Percentiles rank a stretch among this genome's conserved stretches.
These are phyloP conservation scores for Ceratocystiopsis minuta DNA, from an alignment of 2,329 filamentous ascomycete species.

Conservation along the genomic window DNA sequence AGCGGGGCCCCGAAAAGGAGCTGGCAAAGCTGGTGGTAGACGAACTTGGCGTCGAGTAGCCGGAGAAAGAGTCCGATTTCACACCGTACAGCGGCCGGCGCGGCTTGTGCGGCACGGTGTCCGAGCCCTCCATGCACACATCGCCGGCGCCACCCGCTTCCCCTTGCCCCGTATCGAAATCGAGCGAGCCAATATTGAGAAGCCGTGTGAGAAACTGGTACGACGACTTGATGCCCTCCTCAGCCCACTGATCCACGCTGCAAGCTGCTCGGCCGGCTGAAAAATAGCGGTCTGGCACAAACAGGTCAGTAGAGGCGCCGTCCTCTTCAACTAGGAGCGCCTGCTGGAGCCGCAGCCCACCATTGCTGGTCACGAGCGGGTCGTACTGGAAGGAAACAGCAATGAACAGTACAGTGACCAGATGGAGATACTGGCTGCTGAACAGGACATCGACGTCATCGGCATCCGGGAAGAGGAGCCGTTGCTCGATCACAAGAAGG, in stretches of 20 bases:
- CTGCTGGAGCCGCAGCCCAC: conserved; percentile 11
- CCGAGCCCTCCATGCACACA: conserved; percentile 3
- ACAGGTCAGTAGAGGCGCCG: conserved; percentile 5
- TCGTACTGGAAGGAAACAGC: conserved; percentile 17
- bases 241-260: conserved; percentile 12
- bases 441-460: conserved; percentile 14
- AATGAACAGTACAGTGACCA: conserved; percentile 14
- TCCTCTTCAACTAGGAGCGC: conserved; percentile 14
- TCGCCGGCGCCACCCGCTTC: neutral
- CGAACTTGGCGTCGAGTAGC: conserved; percentile 9
- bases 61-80: conserved; percentile 2
- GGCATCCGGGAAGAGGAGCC: conserved; percentile 11
- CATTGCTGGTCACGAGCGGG: conserved; percentile 11
- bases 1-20: conserved; percentile 5
- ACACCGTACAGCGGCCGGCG: neutral
- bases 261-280: conserved; percentile 12
- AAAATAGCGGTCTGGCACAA: conserved; percentile 14
- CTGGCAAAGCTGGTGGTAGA: conserved; percentile 9
- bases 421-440: conserved; percentile 14
- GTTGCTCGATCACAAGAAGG: conserved; percentile 14
- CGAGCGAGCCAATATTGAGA: conserved; percentile 15
- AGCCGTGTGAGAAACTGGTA: conserved; percentile 15
- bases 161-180: conserved; percentile 11
- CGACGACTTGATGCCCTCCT: conserved; percentile 14
- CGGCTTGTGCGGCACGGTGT: neutral